Evolutionary conservation across 2,329 filamentous ascomycete genomes (phyloP).

Genomic region (Aspergillus pseudoglaucus): DNA sequence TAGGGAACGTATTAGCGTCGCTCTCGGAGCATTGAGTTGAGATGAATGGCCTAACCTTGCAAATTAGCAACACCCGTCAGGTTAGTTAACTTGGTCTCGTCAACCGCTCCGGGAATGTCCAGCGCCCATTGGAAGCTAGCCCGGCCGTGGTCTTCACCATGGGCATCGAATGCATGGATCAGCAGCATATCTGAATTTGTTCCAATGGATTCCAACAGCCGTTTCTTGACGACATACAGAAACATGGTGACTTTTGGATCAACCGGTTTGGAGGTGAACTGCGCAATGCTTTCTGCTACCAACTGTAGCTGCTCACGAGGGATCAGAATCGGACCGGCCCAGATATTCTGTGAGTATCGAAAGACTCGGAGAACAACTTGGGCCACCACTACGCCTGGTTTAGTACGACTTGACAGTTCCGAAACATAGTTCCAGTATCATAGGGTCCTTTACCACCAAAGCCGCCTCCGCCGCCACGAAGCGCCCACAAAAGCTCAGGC

Average conservation of each 20-base stretch:
- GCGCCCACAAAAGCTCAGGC: slow-evolving; percentile 37
- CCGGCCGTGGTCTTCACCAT: slow-evolving; percentile 44
- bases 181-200: slow-evolving; percentile 6
- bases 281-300: slow-evolving; percentile 4
- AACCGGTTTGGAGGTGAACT: background rate
- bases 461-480: slow-evolving; percentile 35
- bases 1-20: background rate
- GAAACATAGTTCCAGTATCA: background rate
- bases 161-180: slow-evolving; percentile 25
- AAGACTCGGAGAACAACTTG: slow-evolving; percentile 4
- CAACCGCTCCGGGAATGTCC: slow-evolving; percentile 7
- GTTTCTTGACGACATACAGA: slow-evolving; percentile 8
- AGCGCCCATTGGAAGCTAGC: slow-evolving; percentile 37
- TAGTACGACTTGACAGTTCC: background rate
- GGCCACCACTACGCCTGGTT: slow-evolving; percentile 1
- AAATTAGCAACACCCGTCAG: slow-evolving; percentile 3
- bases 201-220: slow-evolving; percentile 3
- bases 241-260: slow-evolving; percentile 9
- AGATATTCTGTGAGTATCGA: slow-evolving; percentile 9
- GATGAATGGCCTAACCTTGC: slow-evolving; percentile 4
- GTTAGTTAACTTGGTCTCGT: slow-evolving; percentile 5
- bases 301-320: slow-evolving; percentile 5
- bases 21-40: too few relatives aligned
- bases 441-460: slow-evolving; percentile 12
- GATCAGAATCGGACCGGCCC: slow-evolving; percentile 8